Percentiles rank a stretch among this genome's conserved stretches.
Conservation (phyloP, 345 rosid genomes). For the Hibiscus mutabilis region DNA sequence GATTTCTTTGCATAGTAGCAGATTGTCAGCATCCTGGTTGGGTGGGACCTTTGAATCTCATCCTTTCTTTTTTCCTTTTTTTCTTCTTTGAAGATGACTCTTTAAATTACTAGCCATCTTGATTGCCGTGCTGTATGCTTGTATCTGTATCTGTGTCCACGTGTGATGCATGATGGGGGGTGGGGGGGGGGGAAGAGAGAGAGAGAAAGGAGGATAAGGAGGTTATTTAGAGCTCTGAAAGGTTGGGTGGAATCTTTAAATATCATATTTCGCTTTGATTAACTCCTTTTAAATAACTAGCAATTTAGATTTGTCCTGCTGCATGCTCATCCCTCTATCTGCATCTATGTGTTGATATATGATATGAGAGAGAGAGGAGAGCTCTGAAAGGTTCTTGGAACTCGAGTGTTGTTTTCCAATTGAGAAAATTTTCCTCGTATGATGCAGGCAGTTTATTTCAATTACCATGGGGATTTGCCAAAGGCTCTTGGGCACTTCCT, state of each 20-base stretch:
- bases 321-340: not conserved
- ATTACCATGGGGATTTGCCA: conserved; percentile 52
- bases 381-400: not conserved
- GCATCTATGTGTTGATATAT: too few relatives aligned
- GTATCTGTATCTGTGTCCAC: too few relatives aligned
- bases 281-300: not conserved
- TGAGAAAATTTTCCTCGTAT: conserved; percentile 5
- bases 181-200: too few relatives aligned
- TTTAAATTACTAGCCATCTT: not conserved
- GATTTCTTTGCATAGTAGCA: not conserved
- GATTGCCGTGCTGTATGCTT: not conserved
- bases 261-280: not conserved
- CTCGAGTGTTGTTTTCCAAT: conserved; percentile 10
- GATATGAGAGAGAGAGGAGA: not conserved
- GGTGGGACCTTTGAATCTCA: not conserved
- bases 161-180: too few relatives aligned
- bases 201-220: too few relatives aligned
- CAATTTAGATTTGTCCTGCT: not conserved
- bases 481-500: conserved; percentile 88
- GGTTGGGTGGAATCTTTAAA: too few relatives aligned
- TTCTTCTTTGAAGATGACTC: not conserved
- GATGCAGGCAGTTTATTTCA: conserved; percentile 71
- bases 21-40: not conserved
- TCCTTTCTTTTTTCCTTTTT: not conserved
- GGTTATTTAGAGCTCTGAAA: too few relatives aligned